Conservation (phyloP, 116 monocot genomes). For the Phalaenopsis hybrid region DNA sequence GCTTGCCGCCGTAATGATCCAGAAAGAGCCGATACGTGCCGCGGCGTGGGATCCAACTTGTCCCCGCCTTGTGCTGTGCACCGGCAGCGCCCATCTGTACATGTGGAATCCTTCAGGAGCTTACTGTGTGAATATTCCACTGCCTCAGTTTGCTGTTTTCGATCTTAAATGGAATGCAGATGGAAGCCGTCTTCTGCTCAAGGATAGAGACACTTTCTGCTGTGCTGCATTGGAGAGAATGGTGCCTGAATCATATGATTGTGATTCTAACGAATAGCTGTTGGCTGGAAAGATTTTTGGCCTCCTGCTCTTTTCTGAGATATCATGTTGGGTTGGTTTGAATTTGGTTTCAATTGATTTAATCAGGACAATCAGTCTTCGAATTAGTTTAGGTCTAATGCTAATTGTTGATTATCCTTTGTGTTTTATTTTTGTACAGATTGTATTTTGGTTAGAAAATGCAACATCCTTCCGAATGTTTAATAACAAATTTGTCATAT, state of each 20-base stretch:
- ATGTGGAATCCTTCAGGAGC: slow-evolving; percentile 88
- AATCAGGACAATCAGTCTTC: no score
- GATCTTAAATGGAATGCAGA: slow-evolving; percentile 89
- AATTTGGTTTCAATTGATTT: no score
- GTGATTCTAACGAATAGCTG: slow-evolving; percentile 27
- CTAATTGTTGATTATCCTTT: no score
- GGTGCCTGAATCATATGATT: slow-evolving; percentile 23
- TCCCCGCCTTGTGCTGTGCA: slow-evolving; percentile 42
- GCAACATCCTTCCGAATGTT: no score
- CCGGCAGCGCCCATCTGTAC: slow-evolving; percentile 64
- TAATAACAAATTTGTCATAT: no score
- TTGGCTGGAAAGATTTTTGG: not conserved
- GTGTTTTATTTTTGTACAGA: no score
- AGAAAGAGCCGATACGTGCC: slow-evolving; percentile 79
- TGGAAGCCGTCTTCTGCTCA: slow-evolving; percentile 76
- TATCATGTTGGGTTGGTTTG: no score
- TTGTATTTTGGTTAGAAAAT: no score
- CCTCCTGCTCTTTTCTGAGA: no score
- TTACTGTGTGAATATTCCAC: slow-evolving; percentile 62
- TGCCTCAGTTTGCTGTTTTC: slow-evolving; percentile 45
- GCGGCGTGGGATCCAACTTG: slow-evolving; percentile 82
- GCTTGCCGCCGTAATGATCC: slow-evolving; percentile 62
- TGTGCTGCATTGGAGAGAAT: slow-evolving; percentile 53
- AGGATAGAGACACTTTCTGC: slow-evolving; percentile 78
- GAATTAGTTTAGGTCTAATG: no score